Evolutionary conservation across 1,284 basidiomycete species (phyloP), one percentile per base, ranked within the genome.

Genomic region (Melampsora occidentalis): DNA sequence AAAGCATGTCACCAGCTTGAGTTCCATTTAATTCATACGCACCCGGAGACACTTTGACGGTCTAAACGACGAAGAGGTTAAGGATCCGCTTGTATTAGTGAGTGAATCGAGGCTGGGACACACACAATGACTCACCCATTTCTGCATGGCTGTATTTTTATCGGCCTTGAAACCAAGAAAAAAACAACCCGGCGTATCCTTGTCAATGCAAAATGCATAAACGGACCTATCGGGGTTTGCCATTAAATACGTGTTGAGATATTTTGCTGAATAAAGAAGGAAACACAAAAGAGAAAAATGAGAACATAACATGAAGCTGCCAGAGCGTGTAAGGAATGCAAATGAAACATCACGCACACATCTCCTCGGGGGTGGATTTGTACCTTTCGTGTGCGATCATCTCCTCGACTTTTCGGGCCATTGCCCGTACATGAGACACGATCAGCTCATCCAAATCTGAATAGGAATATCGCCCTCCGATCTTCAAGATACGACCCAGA

Each of bases 361-460:
- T 87, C 80, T 97, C 90, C 83, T 94, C 92, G 33, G 90, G 87
- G 28, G 90, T 90, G 64, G 89, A 89, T 83, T 95, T 94, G 87
- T 92, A 99, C 84, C 97, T 97, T 82, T 99, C 97, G 82, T 96
- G 93, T 65, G 90, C 88, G 89, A 94, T 94, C 79, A 99, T 86
- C 83, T 98, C 94, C 83, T 98, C 95, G 5, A 98, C 92, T 81
- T 93, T 92, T 76, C 92, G 89, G 65, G 92, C 90, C 86, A 95
- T 97, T 10, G 95, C 92, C 85, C 94, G 91, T 71, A 99, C 90
- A 83, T 99, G 95, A 81, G 94, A 95, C 83, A 98, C 94, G 81
- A 99, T 94, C 80, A 99, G 84, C 82, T 99, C 97, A 84, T 99
- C 97, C 69, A 99, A 86, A 86, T 99, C 97, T 62, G 92, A 90